These are phyloP conservation scores for Pichia sp. DNA, from an alignment of 1,139 yeast species.

Conservation along the genomic window DNA sequence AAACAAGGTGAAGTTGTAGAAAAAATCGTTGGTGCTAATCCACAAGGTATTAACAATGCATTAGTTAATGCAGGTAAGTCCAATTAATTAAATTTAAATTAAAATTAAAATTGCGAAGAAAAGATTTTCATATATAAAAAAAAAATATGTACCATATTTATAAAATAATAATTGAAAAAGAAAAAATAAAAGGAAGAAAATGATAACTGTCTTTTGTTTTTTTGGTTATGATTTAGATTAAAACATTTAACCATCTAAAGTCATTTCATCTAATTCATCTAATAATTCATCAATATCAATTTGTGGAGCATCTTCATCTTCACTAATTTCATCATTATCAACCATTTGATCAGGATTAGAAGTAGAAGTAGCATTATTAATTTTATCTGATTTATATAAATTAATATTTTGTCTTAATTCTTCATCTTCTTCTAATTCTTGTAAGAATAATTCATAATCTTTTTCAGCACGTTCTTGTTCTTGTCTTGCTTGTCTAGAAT, in stretches of 20 bases:
- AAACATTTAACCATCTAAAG: constrained; percentile 40
- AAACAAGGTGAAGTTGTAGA: constrained; percentile 59
- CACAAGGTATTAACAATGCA: constrained; percentile 37
- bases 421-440: constrained; percentile 93
- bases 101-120: not conserved
- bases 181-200: not conserved
- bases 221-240: not conserved
- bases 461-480: constrained; percentile 89
- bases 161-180: not conserved
- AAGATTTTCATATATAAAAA: constrained; percentile 3
- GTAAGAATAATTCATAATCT: constrained; percentile 93
- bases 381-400: constrained; percentile 61
- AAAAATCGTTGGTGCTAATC: constrained; percentile 75
- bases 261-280: constrained; percentile 92
- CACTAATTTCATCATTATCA: constrained; percentile 35
- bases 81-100: not conserved
- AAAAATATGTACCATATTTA: not conserved
- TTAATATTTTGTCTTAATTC: constrained; percentile 90
- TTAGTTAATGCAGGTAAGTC: constrained; percentile 18
- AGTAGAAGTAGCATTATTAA: constrained; percentile 14
- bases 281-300: constrained; percentile 75
- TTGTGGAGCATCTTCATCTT: constrained; percentile 69
- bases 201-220: too few relatives aligned
- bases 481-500: constrained; percentile 62
- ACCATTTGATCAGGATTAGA: constrained; percentile 37